Evolutionary conservation across 345 rosid species (phyloP), one percentile per base, ranked within the genome.

Genomic region (Aquilaria sinensis): DNA sequence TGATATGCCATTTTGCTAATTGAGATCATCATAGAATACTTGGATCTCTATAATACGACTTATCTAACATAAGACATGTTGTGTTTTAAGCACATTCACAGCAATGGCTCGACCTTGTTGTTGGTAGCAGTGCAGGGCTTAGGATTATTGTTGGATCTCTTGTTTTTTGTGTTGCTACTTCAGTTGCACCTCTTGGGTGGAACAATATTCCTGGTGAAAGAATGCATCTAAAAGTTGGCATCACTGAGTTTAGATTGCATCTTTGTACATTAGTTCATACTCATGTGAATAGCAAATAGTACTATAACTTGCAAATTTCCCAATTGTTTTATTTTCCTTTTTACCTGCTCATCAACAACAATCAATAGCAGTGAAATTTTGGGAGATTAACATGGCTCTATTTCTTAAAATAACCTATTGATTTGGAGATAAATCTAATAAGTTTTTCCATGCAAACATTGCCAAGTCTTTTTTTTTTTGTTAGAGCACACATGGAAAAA

Each of bases 221-320:
- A 93, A 80, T 60, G 75, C 78, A 58, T 41, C 78, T 93, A 59
- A 93, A 90, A 73, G 90, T 93, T 72, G 98, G 88, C 85, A 82
- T 93, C 68, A 78, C 84, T 50, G 98, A 97, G 64, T 85, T 73
- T 75, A 85, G 97, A 63, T 82, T 93, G 85, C 98, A 93, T 74
- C 78, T 90, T 67, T 90, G 98, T 70, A 76, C 84, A 29, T 70
- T 90, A 66, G 83, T 93, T 70, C 94, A 90, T 67, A 97, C 97
- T 67, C 92, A 85, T 79, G 96, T 93, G 60, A 90, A 93, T 73
- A 94, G 97, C 64, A 82, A 77, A 86, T 93, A 97, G 98, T 93
- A 92, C 56, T 61, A 56, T 66, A 53, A 23, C 23, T 23, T 23
- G 23, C 23, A 23, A 23, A 23, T 23, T 23, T 23, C 23, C 23